Evolutionary conservation across 768 basidiomycete species (phyloP).

Genomic region (Suillus alpinus): DNA sequence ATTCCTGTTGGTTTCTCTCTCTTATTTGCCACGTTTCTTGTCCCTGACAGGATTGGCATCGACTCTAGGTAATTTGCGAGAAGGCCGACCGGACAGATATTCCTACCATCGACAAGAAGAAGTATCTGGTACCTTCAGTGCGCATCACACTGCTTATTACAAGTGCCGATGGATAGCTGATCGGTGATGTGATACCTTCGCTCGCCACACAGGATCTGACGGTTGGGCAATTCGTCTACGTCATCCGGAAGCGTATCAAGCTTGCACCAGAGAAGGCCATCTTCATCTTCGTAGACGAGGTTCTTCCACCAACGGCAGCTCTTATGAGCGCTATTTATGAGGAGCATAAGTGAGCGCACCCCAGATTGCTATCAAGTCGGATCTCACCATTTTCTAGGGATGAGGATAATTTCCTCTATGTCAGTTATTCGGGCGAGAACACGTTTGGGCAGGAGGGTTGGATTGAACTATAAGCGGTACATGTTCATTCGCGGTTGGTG

Average conservation of each 20-base stretch:
- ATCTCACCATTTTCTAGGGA: conserved; percentile 59
- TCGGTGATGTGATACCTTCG: conserved; percentile 10
- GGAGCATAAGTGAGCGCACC: conserved; percentile 88
- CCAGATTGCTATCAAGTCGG: conserved; percentile 2
- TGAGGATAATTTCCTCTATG: conserved; percentile 98
- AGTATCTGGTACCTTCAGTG: conserved; percentile 97
- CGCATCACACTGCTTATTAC: conserved; percentile 25
- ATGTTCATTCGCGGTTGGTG: conserved; percentile 13
- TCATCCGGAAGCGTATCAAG: conserved; percentile 99
- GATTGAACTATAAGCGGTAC: conserved; percentile 30
- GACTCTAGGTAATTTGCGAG: conserved; percentile 92
- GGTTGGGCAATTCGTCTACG: conserved; percentile 98
- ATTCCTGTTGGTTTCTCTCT: conserved; percentile 71
- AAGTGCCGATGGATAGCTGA: conserved; percentile 24
- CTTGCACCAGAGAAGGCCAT: conserved; percentile 99
- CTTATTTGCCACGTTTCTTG: conserved; percentile 5
- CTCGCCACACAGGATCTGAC: conserved; percentile 72
- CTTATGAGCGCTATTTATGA: conserved; percentile 99
- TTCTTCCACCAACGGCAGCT: conserved; percentile 95
- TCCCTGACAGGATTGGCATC: conserved; percentile 11
- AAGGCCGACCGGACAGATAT: conserved; percentile 99
- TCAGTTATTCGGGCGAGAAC: conserved; percentile 98
- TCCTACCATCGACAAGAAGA: conserved; percentile 99
- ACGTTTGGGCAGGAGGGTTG: conserved; percentile 65
- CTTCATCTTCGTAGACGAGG: conserved; percentile 99